Evolutionary conservation across 306 rosid genomes (phyloP).

Genomic region (Begonia peltatifolia): DNA sequence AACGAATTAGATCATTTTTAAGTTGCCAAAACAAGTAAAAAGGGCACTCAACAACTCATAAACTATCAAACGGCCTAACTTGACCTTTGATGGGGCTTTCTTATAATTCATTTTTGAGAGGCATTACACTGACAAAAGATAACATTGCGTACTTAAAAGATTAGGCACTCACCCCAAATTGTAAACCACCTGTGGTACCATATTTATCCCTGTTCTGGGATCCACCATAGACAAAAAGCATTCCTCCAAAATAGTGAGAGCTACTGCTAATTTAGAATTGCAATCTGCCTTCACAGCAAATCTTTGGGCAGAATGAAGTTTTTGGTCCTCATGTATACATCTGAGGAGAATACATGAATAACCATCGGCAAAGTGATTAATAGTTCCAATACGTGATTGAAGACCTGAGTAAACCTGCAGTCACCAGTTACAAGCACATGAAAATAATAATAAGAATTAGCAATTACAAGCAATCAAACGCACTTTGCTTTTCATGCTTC

Average conservation of each 20-base stretch:
- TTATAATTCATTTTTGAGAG: too few relatives aligned
- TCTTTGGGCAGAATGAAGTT: conserved; percentile 73
- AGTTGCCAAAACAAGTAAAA: too few relatives aligned
- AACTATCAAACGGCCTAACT: too few relatives aligned
- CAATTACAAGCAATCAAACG: neutral
- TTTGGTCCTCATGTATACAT: conserved; percentile 86
- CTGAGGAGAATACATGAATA: conserved; percentile 72
- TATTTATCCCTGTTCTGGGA: conserved; percentile 93
- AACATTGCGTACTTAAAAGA: neutral
- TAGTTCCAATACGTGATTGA: conserved; percentile 63
- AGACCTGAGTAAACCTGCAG: conserved; percentile 63
- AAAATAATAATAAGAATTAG: conserved; percentile 7
- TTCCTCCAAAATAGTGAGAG: conserved; percentile 95
- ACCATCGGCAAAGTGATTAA: conserved; percentile 43
- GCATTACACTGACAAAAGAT: neutral
- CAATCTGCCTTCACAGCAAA: conserved; percentile 87
- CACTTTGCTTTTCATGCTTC: too few relatives aligned
- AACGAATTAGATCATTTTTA: too few relatives aligned
- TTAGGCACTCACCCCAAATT: conserved; percentile 74
- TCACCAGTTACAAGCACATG: conserved; percentile 15
- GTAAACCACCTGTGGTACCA: conserved; percentile 87
- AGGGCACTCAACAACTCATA: too few relatives aligned
- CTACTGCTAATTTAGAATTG: conserved; percentile 83
- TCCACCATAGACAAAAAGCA: conserved; percentile 92
- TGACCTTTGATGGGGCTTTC: too few relatives aligned